phyloP scores from a whole-genome alignment of 352 stramenopile genomes.

The Phytophthora ohioensis region DNA sequence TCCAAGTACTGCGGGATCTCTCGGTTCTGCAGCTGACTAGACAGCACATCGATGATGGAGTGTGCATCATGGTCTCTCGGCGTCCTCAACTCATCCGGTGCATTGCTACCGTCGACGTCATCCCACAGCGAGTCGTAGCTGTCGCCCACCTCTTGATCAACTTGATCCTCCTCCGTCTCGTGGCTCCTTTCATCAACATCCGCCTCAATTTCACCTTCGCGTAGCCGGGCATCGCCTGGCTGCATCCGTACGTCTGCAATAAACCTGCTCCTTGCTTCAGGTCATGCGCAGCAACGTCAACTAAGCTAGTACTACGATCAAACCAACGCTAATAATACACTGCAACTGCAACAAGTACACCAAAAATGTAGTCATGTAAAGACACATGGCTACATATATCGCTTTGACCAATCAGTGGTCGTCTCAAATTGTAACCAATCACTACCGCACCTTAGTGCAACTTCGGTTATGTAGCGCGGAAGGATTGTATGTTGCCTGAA shows the following conservation, averaged over 20 bases:
- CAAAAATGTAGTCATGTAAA: background rate
- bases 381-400: slow-evolving; percentile 25
- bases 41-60: slow-evolving; percentile 65
- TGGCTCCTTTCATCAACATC: background rate
- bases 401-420: background rate
- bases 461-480: too few species aligned
- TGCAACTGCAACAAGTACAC: slow-evolving; percentile 14
- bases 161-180: background rate
- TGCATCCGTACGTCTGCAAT: slow-evolving; percentile 14
- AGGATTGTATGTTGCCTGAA: too few species aligned
- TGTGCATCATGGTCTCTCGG: slow-evolving; percentile 28
- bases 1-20: slow-evolving; percentile 69
- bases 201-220: background rate
- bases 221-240: slow-evolving; percentile 22
- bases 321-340: background rate
- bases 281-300: slow-evolving; percentile 26
- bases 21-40: slow-evolving; percentile 48
- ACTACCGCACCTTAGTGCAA: too few species aligned
- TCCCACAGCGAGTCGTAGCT: slow-evolving; percentile 56
- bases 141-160: background rate
- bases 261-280: slow-evolving; percentile 5
- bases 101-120: slow-evolving; percentile 25
- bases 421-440: background rate
- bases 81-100: slow-evolving; percentile 17
- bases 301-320: background rate